phyloP scores from a whole-genome alignment of 148 eudicot species.

The Simmondsia chinensis region DNA sequence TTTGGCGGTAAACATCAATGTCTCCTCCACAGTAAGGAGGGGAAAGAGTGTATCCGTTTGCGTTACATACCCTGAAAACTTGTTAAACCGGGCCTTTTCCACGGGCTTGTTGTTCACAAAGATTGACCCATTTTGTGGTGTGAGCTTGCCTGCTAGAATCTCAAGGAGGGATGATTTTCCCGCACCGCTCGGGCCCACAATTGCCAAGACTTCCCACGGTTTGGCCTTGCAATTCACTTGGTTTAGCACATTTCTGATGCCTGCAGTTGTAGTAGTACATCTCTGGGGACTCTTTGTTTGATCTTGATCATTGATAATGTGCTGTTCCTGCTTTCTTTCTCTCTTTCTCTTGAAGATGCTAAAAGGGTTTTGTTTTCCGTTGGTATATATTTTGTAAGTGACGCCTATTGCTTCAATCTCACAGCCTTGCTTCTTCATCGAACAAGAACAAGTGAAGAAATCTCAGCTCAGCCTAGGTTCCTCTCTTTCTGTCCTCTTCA shows the following conservation, averaged over 20 bases:
- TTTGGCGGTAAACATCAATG: slow-evolving; percentile 62
- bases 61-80: slow-evolving; percentile 91
- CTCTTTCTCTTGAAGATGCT: slow-evolving; percentile 14
- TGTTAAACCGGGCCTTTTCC: slow-evolving; percentile 47
- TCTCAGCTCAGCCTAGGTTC: neutral
- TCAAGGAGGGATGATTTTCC: slow-evolving; percentile 89
- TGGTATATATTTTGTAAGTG: slow-evolving; percentile 54
- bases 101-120: slow-evolving; percentile 47
- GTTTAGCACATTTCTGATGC: slow-evolving; percentile 45
- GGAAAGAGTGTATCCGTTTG: slow-evolving; percentile 89
- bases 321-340: slow-evolving; percentile 5
- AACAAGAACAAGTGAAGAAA: slow-evolving; percentile 12
- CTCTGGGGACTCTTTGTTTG: neutral
- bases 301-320: neutral
- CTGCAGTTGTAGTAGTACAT: slow-evolving; percentile 3
- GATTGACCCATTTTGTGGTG: slow-evolving; percentile 44
- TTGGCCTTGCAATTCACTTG: slow-evolving; percentile 63
- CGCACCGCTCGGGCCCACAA: slow-evolving; percentile 98
- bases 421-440: slow-evolving; percentile 79
- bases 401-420: slow-evolving; percentile 90
- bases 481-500: neutral
- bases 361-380: slow-evolving; percentile 22
- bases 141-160: slow-evolving; percentile 75
- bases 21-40: slow-evolving; percentile 88
- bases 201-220: slow-evolving; percentile 92